phyloP scores from a whole-genome alignment of 1,284 basidiomycete genomes.

The Earliella scabrosa region DNA sequence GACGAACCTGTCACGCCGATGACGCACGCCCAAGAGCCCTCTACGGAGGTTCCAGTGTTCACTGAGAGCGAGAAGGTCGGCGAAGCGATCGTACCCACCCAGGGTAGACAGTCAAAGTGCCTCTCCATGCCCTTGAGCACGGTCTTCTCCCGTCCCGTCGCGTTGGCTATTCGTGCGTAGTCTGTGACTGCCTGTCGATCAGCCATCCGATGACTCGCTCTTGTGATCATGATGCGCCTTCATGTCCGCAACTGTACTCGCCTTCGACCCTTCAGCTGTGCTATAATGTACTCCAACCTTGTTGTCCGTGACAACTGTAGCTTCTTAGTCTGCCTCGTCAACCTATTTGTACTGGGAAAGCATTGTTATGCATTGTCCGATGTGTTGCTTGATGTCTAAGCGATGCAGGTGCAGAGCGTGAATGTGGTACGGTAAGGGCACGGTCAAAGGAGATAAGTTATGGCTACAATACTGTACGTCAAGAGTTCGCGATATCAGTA shows the following conservation, averaged over 20 bases:
- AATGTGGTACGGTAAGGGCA: not conserved
- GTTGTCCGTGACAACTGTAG: no score
- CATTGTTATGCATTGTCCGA: not conserved
- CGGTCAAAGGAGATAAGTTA: conserved; percentile 20
- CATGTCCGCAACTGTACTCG: no score
- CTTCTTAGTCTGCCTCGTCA: no score
- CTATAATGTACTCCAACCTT: not conserved
- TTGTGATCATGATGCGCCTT: not conserved
- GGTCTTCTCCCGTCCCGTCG: not conserved
- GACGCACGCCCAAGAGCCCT: conserved; percentile 18
- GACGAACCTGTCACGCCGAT: conserved; percentile 23
- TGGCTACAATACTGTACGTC: conserved; percentile 20
- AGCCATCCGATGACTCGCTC: not conserved
- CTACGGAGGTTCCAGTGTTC: conserved; percentile 20
- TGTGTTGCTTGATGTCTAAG: conserved; percentile 2
- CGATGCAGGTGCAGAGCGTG: conserved; percentile 7
- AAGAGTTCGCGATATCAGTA: no score
- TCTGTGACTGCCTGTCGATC: not conserved
- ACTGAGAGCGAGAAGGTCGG: conserved; percentile 17
- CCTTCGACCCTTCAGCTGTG: no score
- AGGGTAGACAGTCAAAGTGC: not conserved
- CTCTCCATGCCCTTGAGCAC: not conserved
- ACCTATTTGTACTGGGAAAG: no score
- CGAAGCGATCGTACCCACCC: not conserved
- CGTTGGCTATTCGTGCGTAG: not conserved